Evolutionary conservation across 768 basidiomycete species (phyloP).

Genomic region (Xerocomellus dryophilus): DNA sequence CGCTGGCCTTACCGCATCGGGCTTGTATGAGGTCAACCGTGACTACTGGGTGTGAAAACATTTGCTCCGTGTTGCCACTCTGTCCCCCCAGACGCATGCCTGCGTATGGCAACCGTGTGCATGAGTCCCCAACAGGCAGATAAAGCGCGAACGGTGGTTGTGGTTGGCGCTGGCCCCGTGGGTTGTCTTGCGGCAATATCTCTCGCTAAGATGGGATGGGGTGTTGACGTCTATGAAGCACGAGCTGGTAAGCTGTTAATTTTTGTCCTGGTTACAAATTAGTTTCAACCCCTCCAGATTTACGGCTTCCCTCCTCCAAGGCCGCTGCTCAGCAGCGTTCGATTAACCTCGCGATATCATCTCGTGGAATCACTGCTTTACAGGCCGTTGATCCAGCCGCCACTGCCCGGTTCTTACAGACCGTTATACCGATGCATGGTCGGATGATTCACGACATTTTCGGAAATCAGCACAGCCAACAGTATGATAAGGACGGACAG

Average conservation of each 20-base stretch:
- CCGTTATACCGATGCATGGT: conserved; percentile 90
- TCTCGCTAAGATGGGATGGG: conserved; percentile 84
- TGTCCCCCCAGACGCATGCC: neutral
- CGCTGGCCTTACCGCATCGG: conserved; percentile 15
- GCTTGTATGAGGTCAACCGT: conserved; percentile 1
- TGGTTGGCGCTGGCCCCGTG: conserved; percentile 91
- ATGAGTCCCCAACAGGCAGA: conserved; percentile 14
- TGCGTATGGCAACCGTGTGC: neutral
- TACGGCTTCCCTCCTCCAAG: conserved; percentile 69
- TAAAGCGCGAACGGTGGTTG: conserved; percentile 46
- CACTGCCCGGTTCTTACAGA: conserved; percentile 67
- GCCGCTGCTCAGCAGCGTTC: conserved; percentile 72
- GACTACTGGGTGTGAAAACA: conserved; percentile 5
- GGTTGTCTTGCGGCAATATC: conserved; percentile 88
- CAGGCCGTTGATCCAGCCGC: conserved; percentile 71
- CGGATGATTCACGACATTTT: conserved; percentile 87
- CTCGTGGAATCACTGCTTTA: conserved; percentile 87
- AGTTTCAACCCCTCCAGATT: conserved; percentile 45
- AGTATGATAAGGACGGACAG: conserved; percentile 87
- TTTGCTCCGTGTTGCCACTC: neutral
- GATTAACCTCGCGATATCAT: conserved; percentile 94
- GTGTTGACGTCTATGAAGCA: conserved; percentile 74
- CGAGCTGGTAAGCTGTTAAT: conserved; percentile 56
- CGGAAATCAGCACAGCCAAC: conserved; percentile 76
- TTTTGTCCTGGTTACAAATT: conserved; percentile 13